phyloP scores from a whole-genome alignment of 2,329 filamentous ascomycete genomes.

The Ilyonectria sp. region DNA sequence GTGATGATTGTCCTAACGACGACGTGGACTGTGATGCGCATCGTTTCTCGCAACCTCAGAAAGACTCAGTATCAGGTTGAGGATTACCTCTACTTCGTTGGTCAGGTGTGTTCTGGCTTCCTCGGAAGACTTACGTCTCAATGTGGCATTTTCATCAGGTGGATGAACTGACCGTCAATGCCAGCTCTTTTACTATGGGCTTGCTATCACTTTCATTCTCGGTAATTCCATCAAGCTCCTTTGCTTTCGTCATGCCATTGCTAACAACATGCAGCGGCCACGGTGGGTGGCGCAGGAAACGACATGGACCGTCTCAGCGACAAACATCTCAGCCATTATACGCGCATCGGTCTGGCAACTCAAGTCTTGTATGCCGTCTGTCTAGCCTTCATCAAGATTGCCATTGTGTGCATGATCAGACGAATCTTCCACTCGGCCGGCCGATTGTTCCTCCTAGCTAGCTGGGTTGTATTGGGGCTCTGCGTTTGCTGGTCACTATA shows the following conservation, averaged over 20 bases:
- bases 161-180: background rate
- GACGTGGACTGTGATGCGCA: conserved; percentile 20
- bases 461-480: conserved; percentile 10
- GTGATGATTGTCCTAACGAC: conserved; percentile 26
- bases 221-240: background rate
- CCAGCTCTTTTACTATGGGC: conserved; percentile 20
- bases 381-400: conserved; percentile 31
- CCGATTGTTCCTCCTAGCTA: conserved; percentile 11
- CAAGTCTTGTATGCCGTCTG: conserved; percentile 30
- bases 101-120: conserved; percentile 7
- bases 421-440: conserved; percentile 28
- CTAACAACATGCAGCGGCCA: conserved; percentile 2
- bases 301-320: conserved; percentile 11
- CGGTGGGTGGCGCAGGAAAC: conserved; percentile 18
- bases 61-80: conserved; percentile 16
- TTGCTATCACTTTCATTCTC: conserved; percentile 15
- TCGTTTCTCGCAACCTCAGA: conserved; percentile 21
- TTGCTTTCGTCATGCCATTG: background rate
- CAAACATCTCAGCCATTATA: conserved; percentile 18
- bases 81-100: conserved; percentile 28
- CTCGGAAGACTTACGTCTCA: background rate
- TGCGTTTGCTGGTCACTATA: conserved; percentile 24
- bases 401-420: conserved; percentile 31
- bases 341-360: conserved; percentile 24
- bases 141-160: background rate